A percentile compares a stretch with the other conserved stretches of the same genome.
Evolutionary conservation across 129 eudicot species (phyloP).

Genomic region (Arctium lappa): DNA sequence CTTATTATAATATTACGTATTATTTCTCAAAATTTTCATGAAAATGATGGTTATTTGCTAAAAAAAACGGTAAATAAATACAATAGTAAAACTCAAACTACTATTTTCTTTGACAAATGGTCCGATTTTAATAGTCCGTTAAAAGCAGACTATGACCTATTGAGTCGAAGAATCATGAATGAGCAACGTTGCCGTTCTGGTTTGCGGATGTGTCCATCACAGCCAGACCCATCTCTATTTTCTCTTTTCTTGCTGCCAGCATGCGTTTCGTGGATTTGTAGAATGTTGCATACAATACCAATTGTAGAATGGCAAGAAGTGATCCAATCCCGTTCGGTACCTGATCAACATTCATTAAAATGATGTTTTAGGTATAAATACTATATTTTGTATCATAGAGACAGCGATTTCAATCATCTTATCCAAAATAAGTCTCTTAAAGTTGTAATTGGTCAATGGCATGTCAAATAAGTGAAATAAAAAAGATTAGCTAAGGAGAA

Average conservation of each 20-base stretch:
- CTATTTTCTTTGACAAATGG: not conserved
- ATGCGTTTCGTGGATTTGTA: constrained; percentile 60
- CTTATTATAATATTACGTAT: not conserved
- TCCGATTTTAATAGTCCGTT: not conserved
- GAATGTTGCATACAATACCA: constrained; percentile 61
- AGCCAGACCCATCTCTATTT: constrained; percentile 42
- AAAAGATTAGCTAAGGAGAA: too few relatives aligned
- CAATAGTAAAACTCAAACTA: not conserved
- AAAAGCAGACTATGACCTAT: not conserved
- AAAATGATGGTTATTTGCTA: not conserved
- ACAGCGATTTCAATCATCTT: too few relatives aligned
- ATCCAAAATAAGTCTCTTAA: too few relatives aligned
- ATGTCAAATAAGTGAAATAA: not conserved
- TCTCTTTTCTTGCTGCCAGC: constrained; percentile 44
- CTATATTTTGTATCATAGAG: not conserved
- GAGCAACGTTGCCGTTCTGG: not conserved
- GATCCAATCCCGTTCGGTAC: constrained; percentile 72
- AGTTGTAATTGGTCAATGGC: not conserved
- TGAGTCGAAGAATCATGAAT: not conserved
- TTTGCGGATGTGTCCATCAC: constrained; percentile 2
- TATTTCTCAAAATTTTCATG: not conserved
- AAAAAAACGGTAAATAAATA: not conserved
- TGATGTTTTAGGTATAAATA: not conserved
- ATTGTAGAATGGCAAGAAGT: constrained; percentile 57
- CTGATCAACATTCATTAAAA: constrained; percentile 22